Percentiles rank a stretch among this genome's conserved stretches.
Evolutionary conservation across 1,284 basidiomycete species (phyloP).

Genomic region (Trichosporon asahii): DNA sequence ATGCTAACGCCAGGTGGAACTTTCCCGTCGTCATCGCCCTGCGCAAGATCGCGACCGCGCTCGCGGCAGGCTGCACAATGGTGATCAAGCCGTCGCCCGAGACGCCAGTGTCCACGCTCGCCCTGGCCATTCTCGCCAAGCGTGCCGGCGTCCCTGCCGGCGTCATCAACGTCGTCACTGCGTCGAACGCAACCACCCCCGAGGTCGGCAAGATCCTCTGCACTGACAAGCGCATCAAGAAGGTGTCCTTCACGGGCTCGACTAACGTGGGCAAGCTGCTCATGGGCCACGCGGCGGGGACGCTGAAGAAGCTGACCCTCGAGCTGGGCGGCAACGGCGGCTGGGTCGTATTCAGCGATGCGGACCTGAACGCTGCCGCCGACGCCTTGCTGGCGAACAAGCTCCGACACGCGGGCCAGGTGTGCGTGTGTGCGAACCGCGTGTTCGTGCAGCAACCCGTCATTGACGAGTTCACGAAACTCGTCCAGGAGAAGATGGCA

Average conservation of each 20-base stretch:
- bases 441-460: conserved; percentile 68
- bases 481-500: conserved; percentile 56
- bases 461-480: conserved; percentile 33
- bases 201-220: conserved; percentile 33
- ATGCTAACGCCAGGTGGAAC: conserved; percentile 55
- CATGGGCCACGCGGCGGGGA: conserved; percentile 17
- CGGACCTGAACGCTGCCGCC: conserved; percentile 45
- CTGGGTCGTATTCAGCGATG: conserved; percentile 49
- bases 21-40: conserved; percentile 80
- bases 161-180: conserved; percentile 80
- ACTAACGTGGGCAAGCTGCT: conserved; percentile 56
- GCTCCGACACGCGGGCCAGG: conserved; percentile 84
- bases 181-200: conserved; percentile 58
- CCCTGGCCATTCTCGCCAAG: conserved; percentile 51
- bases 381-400: conserved; percentile 68
- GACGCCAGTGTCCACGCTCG: conserved; percentile 78
- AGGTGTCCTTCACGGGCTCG: conserved; percentile 84
- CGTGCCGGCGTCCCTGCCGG: conserved; percentile 73
- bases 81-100: conserved; percentile 71
- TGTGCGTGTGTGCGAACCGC: conserved; percentile 61
- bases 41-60: conserved; percentile 74
- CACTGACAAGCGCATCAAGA: conserved; percentile 51
- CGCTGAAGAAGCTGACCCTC: conserved; percentile 53
- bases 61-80: conserved; percentile 58
- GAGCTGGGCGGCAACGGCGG: conserved; percentile 51